These are phyloP conservation scores for Nicotiana tabacum DNA, from an alignment of 257 asterid genomes.

Conservation along the genomic window DNA sequence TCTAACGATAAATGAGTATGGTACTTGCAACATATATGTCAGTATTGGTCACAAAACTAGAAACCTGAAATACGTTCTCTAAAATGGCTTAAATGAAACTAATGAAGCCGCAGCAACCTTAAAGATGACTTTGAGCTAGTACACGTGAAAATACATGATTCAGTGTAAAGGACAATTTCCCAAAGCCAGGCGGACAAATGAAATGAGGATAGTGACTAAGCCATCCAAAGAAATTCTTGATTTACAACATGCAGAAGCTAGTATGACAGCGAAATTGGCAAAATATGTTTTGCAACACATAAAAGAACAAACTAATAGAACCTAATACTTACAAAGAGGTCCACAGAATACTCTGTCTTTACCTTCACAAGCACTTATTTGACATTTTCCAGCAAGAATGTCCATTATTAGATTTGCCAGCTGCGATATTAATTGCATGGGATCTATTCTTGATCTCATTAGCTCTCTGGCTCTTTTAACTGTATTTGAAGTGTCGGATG, in stretches of 20 bases:
- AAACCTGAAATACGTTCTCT: neutral
- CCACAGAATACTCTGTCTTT: slow-evolving; percentile 41
- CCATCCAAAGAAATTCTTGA: neutral
- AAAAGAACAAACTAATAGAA: neutral
- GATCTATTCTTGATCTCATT: slow-evolving; percentile 76
- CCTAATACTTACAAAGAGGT: slow-evolving; percentile 46
- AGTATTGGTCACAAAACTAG: neutral
- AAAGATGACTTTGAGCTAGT: neutral
- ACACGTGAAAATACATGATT: neutral
- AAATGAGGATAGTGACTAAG: neutral
- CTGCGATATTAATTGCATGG: slow-evolving; percentile 84
- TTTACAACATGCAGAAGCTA: neutral
- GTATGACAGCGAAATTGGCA: neutral
- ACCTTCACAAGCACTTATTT: slow-evolving; percentile 42
- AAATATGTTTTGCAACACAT: neutral
- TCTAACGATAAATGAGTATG: neutral
- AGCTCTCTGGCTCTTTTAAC: slow-evolving; percentile 80
- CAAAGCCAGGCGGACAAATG: neutral
- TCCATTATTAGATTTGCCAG: slow-evolving; percentile 85
- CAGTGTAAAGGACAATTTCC: neutral
- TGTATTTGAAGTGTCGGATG: slow-evolving; percentile 80
- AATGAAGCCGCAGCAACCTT: neutral
- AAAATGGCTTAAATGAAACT: neutral
- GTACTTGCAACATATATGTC: neutral
- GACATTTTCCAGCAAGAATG: slow-evolving; percentile 72